Evolutionary conservation across 805 yeast genomes (phyloP).

Genomic region (Groenewaldozyma salmanticensis): DNA sequence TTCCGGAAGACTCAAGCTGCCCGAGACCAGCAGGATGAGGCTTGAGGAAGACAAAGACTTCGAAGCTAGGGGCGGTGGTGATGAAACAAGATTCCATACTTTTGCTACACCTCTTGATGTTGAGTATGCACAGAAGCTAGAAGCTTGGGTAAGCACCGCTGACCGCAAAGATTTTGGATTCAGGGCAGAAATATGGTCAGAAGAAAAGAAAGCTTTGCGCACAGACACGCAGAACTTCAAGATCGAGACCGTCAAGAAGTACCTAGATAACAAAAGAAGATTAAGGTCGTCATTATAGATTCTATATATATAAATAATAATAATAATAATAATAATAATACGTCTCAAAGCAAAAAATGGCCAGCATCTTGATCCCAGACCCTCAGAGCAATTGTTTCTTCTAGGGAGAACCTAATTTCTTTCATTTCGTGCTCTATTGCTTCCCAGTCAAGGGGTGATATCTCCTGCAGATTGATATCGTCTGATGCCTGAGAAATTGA

Average conservation of each 20-base stretch:
- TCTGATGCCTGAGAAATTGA: conserved; percentile 4
- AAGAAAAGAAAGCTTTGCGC: conserved; percentile 22
- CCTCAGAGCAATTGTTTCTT: conserved; percentile 1
- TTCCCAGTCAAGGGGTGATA: conserved; percentile 2
- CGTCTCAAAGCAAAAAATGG: conserved; percentile 5
- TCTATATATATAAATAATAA: too few species aligned
- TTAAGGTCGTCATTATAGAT: too few species aligned
- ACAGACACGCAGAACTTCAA: too few species aligned
- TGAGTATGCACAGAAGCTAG: conserved; percentile 40
- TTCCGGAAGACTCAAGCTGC: conserved; percentile 43
- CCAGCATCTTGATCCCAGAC: conserved; percentile 9
- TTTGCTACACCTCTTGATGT: conserved; percentile 49
- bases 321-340: too few species aligned
- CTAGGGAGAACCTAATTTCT: neutral
- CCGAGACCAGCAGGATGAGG: conserved; percentile 38
- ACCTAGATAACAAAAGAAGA: too few species aligned
- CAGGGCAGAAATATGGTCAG: conserved; percentile 45
- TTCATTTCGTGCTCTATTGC: conserved; percentile 2
- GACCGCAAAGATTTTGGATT: conserved; percentile 31
- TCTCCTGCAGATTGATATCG: neutral
- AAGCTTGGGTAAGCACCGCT: conserved; percentile 26
- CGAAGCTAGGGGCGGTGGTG: conserved; percentile 40
- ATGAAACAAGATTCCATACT: conserved; percentile 37
- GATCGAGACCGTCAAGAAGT: too few species aligned
- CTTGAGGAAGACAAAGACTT: conserved; percentile 14